Conservation (phyloP, 371 early-diverging fungal species). For the Lichtheimia corymbifera region DNA sequence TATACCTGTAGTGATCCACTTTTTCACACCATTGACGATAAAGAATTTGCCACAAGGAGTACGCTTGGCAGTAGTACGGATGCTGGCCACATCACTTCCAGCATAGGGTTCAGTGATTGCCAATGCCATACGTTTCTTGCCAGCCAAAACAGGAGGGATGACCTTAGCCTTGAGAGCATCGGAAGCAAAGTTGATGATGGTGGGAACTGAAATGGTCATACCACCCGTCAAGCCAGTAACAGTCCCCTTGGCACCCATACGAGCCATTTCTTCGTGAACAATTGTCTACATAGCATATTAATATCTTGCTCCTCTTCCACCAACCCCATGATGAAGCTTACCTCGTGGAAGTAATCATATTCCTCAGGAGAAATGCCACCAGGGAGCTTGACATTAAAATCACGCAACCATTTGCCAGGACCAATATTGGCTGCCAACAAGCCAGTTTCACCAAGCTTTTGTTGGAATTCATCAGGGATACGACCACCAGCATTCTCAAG, state of each 20-base stretch:
- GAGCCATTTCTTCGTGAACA: slow-evolving; percentile 36
- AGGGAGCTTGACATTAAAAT: slow-evolving; percentile 30
- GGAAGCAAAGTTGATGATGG: slow-evolving; percentile 55
- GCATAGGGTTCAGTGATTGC: slow-evolving; percentile 69
- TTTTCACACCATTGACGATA: slow-evolving; percentile 80
- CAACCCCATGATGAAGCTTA: slow-evolving; percentile 17
- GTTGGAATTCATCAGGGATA: slow-evolving; percentile 45
- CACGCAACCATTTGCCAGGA: slow-evolving; percentile 45
- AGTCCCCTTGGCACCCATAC: slow-evolving; percentile 48
- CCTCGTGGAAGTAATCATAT: slow-evolving; percentile 69
- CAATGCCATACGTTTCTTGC: slow-evolving; percentile 78
- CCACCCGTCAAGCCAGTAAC: slow-evolving; percentile 53
- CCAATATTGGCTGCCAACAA: slow-evolving; percentile 38
- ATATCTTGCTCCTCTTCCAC: neutral
- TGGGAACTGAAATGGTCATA: slow-evolving; percentile 59
- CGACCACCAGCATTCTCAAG: slow-evolving; percentile 45
- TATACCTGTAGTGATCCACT: slow-evolving; percentile 77
- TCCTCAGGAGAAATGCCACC: slow-evolving; percentile 56
- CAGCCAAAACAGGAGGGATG: slow-evolving; percentile 65
- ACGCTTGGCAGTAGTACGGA: slow-evolving; percentile 68
- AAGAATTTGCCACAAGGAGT: slow-evolving; percentile 70
- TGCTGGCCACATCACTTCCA: slow-evolving; percentile 81
- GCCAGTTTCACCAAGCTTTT: slow-evolving; percentile 42
- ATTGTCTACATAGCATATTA: neutral
- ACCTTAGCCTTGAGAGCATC: slow-evolving; percentile 49